These are phyloP conservation scores for Cercophora newfieldiana DNA, from an alignment of 495 filamentous ascomycete genomes.

Conservation along the genomic window DNA sequence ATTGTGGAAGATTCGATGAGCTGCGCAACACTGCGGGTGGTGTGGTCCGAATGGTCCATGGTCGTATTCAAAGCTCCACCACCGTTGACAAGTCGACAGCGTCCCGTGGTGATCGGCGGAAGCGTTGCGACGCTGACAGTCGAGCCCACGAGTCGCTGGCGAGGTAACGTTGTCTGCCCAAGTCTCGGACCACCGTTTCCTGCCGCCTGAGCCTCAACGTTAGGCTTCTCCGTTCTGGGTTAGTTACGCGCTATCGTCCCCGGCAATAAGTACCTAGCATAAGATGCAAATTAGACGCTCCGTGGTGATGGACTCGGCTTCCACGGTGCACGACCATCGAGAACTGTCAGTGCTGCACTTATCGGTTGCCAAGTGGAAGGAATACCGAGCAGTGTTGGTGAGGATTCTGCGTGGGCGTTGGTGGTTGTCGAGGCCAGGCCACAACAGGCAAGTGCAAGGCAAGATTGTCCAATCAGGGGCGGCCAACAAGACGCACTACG, in stretches of 20 bases:
- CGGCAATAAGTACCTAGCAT: not conserved
- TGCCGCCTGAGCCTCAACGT: not conserved
- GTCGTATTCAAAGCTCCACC: not conserved
- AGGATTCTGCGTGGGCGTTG: not conserved
- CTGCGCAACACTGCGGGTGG: not conserved
- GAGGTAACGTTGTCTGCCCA: not conserved
- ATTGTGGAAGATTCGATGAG: not conserved
- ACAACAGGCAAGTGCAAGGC: not conserved
- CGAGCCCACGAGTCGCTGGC: not conserved
- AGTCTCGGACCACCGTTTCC: not conserved
- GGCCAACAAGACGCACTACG: not conserved
- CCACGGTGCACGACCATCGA: too few species aligned
- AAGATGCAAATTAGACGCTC: not conserved
- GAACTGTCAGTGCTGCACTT: not conserved
- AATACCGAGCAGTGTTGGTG: not conserved
- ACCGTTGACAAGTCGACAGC: not conserved
- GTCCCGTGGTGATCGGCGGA: not conserved
- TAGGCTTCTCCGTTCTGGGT: not conserved
- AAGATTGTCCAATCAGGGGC: not conserved
- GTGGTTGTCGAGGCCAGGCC: not conserved
- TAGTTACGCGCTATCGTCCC: not conserved
- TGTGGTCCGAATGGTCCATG: not conserved
- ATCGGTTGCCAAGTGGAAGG: not conserved
- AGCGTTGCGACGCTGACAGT: not conserved
- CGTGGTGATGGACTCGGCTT: too few species aligned